Evolutionary conservation across 2,329 filamentous ascomycete species (phyloP).

Genomic region (Akanthomyces lecanii): DNA sequence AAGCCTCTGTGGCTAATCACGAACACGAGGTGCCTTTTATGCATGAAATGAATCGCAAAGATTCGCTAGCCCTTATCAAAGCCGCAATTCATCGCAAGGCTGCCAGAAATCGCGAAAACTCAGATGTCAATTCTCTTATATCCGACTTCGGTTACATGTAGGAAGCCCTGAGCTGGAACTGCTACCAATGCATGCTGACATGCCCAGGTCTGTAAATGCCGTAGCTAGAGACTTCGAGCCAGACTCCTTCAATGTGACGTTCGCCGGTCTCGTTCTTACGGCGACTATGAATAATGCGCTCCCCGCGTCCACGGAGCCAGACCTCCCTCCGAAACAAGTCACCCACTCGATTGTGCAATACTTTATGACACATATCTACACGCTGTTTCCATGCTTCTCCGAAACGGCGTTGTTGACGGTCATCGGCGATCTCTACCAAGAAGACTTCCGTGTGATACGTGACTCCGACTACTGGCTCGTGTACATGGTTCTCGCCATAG

Average conservation of each 20-base stretch:
- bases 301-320: slow-evolving; percentile 55
- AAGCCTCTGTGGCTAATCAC: slow-evolving; percentile 63
- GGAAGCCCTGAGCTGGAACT: slow-evolving; percentile 29
- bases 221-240: slow-evolving; percentile 92
- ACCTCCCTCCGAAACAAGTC: slow-evolving; percentile 67
- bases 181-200: background rate
- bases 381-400: slow-evolving; percentile 76
- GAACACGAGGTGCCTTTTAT: slow-evolving; percentile 48
- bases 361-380: slow-evolving; percentile 79
- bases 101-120: slow-evolving; percentile 65
- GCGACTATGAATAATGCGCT: slow-evolving; percentile 71
- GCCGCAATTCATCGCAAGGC: slow-evolving; percentile 62
- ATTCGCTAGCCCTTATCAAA: slow-evolving; percentile 58
- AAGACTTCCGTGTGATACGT: slow-evolving; percentile 57
- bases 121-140: slow-evolving; percentile 85
- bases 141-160: slow-evolving; percentile 91
- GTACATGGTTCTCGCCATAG: slow-evolving; percentile 84
- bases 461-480: slow-evolving; percentile 79
- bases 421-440: slow-evolving; percentile 76
- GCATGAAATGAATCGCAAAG: slow-evolving; percentile 52
- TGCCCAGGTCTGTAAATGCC: slow-evolving; percentile 77
- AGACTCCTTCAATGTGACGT: slow-evolving; percentile 84
- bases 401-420: slow-evolving; percentile 74
- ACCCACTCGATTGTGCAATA: slow-evolving; percentile 70
- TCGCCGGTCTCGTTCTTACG: slow-evolving; percentile 82